Evolutionary conservation across 2,329 filamentous ascomycete genomes (phyloP), one percentile per base, ranked within the genome.

Genomic region (Sporothrix dimorphospora): DNA sequence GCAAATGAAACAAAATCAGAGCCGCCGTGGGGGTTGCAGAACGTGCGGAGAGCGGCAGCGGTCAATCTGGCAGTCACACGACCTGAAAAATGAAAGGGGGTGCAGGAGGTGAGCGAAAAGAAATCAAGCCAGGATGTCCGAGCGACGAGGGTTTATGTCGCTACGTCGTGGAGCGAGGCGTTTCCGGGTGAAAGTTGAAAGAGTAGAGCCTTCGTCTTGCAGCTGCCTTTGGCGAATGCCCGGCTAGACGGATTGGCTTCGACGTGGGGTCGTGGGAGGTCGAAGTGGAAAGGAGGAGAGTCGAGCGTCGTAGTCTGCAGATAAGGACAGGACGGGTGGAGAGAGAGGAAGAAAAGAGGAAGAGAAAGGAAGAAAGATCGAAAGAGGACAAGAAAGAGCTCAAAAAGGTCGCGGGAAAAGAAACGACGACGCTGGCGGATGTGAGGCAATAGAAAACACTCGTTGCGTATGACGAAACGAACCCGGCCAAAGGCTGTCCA

Each of bases 401-500:
- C 42, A 45, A 19, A 34, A 57, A 65, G 11, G 27, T 24, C 49
- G 12, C 27, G 34, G 14, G 3, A 19, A 45, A 40, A 63, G 38
- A 24, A 24, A 59, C 34, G 8, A 19, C 19, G n/a, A 42, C 7
- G 34, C 8, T 12, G 4, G 24, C 11, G 34, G 34, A 42, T 19
- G 38, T 19, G 38, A 40, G 34, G 14, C 11, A 21, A n/a, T 69
- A 57, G 51, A 57, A 57, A 59, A 12, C 16, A 1, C 16, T 49
- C 42, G 16, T 69, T 30, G 34, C 8, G 53, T 47, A 61, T 61
- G 55, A 70, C 68, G 68, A 61, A 70, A 40, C 57, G 42, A 19
- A 45, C 34, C 19, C 38, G 57, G 66, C 53, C 68, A 69, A 65
- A 34, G 42, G 57, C 57, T 69, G 47, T 66, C 71, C 67, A 72